Base-by-base conservation (phyloP, 1,284 basidiomycete species). In the Moniliophthora roreri region DNA sequence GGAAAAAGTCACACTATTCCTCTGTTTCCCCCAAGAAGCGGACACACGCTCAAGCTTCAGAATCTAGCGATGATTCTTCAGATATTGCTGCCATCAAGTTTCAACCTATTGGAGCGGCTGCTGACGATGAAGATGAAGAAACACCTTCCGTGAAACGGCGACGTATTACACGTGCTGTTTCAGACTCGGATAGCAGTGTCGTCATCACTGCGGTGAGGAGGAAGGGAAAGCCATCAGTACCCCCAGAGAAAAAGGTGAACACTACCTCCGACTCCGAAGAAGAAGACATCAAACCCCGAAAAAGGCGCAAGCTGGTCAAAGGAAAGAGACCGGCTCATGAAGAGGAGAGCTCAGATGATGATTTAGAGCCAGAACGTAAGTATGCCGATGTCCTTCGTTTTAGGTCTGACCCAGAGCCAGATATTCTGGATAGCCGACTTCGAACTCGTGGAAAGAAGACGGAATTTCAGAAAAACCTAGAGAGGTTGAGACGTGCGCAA, bases 341-440 rank as follows among this genome's bases (percentile, higher is more conserved):
- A 45, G 75, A 74, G 38, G 76, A 82, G 57, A 64, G 85, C 21
- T 63, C 79, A 16, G 40, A 47, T 1, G 76, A 81, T 32, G 85
- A 85, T 54, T 70, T 89, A 15, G 80, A 87, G 56, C 73, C 80
- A 73, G 70, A 84, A 57, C 73, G 82, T 82, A 60, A 60, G 74
- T 58, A 41, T 18, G 21, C 47, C 50, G 23, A n/a, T 49, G 47
- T 21, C 24, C 44, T 15, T 40, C 23, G 46, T 24, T 51, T 48
- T n/a, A 28, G 42, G 35, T 53, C 16, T 10, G 13, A n/a, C 18
- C 20, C 21, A 46, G 51, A 34, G 26, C 13, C 58, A 91, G 85
- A 73, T 52, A 85, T 92, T 23, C 69, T 91, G 44, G 73, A 83
- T 32, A 71, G 69, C 6, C 82, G 90, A 36, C 67, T 91, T 21